Base-by-base conservation (phyloP, 106 monocot genomes). In the Apostasia shenzhenica region DNA sequence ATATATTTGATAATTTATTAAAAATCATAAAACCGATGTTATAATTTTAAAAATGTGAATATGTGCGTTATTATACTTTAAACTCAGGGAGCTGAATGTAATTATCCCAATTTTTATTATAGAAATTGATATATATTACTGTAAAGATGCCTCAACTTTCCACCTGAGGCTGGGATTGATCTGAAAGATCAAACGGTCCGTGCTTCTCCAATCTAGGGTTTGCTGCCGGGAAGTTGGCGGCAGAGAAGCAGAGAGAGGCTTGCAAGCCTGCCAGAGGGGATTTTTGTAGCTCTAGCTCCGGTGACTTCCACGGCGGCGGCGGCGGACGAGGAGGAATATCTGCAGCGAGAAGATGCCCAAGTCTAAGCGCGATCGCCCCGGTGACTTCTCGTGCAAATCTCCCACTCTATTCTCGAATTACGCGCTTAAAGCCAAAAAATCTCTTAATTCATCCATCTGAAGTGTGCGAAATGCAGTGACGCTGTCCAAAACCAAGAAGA, bases 401-500 rank as follows among this genome's bases (percentile, higher is more conserved):
- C 40, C 74, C 37, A 66, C 45, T 50, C 45, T 68, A 66, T 39
- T 40, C 0, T 1, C 4, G 41, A 46, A 52, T 9, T 10, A 61
- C 7, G 11, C 38, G 8, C 49, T 50, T 51, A 65, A 65, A 65
- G 2, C 48, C 14, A 13, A 8, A 14, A 65, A 37, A 65, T 50
- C 26, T 26, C 48, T 14, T 3, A 49, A 65, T 10, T 14, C 45
- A 43, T 14, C n/a, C 10, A 42, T 14, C 43, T 4, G 48, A 39
- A 2, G 8, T 14, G 4, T n/a, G 8, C 14, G 11, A 68, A 68
- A 61, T 63, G 64, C 78, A 99, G 97, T 99, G 11, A 99, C 97
- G 12, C 73, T 92, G 51, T 99, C 97, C 2, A 99, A 92, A 67
- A 92, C 97, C 44, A 99, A 89, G 87, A 99, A 99, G 72, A 92